phyloP scores from a whole-genome alignment of 1,139 yeast species.

The Hyphopichia burtonii region DNA sequence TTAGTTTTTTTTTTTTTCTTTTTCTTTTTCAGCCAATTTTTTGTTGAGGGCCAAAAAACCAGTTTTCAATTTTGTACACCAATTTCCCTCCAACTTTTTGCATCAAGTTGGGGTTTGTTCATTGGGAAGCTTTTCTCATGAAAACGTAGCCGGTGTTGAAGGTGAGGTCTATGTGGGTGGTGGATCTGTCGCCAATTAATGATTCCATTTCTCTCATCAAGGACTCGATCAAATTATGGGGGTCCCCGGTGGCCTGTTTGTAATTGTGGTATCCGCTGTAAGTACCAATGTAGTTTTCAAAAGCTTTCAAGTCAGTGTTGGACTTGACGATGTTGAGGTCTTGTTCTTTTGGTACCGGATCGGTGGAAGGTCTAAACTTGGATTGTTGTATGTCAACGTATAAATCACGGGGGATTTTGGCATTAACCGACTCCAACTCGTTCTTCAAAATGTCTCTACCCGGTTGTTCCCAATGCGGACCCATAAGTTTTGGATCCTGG shows the following conservation, averaged over 20 bases:
- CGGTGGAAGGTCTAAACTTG: slow-evolving; percentile 16
- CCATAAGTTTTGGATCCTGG: slow-evolving; percentile 33
- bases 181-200: slow-evolving; percentile 28
- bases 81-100: no score
- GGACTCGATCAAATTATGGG: slow-evolving; percentile 18
- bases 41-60: background rate
- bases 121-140: slow-evolving; percentile 20
- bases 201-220: slow-evolving; percentile 24
- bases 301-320: slow-evolving; percentile 21
- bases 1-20: background rate
- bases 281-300: slow-evolving; percentile 32
- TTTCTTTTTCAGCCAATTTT: background rate
- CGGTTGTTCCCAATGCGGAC: slow-evolving; percentile 49
- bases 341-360: slow-evolving; percentile 15
- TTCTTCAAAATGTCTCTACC: slow-evolving; percentile 36
- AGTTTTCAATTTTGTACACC: no score
- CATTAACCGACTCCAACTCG: slow-evolving; percentile 27
- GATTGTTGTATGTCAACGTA: slow-evolving; percentile 23
- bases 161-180: slow-evolving; percentile 31
- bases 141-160: slow-evolving; percentile 45
- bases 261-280: slow-evolving; percentile 40
- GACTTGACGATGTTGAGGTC: slow-evolving; percentile 26
- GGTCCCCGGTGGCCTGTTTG: slow-evolving; percentile 27
- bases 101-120: no score
- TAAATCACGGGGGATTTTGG: slow-evolving; percentile 28